Percentiles rank a stretch among this genome's conserved stretches.
These are phyloP conservation scores for Blastocystis sp. DNA, from an alignment of 352 stramenopile species.

Conservation along the genomic window DNA sequence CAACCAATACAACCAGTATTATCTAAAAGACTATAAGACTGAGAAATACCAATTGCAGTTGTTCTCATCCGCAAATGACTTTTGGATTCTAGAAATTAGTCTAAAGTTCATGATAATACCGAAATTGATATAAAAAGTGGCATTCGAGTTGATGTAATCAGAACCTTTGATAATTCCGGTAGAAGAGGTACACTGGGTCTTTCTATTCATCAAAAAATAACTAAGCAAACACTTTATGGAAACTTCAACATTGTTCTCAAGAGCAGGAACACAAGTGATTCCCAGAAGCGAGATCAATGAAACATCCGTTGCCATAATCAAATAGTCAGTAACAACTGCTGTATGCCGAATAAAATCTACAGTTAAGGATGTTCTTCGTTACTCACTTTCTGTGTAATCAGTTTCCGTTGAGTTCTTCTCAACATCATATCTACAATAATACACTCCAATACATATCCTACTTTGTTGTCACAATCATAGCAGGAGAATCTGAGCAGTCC, in stretches of 20 bases:
- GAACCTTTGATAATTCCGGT: neutral
- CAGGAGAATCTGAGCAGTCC: neutral
- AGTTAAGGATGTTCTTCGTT: neutral
- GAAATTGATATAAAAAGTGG: neutral
- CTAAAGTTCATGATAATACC: neutral
- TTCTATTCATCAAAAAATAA: neutral
- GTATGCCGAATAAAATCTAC: neutral
- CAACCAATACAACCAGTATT: constrained; percentile 9
- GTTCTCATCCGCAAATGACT: neutral
- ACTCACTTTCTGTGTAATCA: neutral
- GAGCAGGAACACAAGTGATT: neutral
- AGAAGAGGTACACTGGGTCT: neutral
- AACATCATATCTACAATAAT: neutral
- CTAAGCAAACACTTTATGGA: neutral
- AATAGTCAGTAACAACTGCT: neutral
- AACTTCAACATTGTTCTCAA: constrained; percentile 13
- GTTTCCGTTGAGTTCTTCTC: neutral
- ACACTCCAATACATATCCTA: neutral
- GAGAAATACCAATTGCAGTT: neutral
- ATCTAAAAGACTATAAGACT: neutral
- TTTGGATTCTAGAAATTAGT: neutral
- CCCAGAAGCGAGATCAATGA: neutral
- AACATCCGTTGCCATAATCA: neutral
- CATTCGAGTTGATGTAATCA: neutral
- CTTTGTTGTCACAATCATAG: neutral